These are phyloP conservation scores for Hypoxylon sp. DNA, from an alignment of 2,329 filamentous ascomycete genomes.

Conservation along the genomic window DNA sequence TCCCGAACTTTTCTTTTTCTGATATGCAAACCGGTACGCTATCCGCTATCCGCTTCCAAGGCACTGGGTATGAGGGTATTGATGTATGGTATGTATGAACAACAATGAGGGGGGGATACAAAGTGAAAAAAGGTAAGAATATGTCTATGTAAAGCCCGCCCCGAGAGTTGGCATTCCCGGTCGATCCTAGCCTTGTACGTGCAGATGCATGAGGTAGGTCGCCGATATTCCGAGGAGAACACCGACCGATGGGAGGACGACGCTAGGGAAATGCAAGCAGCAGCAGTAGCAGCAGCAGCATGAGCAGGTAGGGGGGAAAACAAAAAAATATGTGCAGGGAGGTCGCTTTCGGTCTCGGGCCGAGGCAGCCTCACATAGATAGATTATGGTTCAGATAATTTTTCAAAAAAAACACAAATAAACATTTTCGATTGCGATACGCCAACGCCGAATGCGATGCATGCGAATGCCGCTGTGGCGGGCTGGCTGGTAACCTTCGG, in stretches of 20 bases:
- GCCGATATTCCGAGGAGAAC: slow-evolving; percentile 42
- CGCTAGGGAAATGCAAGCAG: slow-evolving; percentile 41
- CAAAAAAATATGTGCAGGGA: slow-evolving; percentile 43
- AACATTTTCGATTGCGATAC: slow-evolving; percentile 41
- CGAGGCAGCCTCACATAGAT: slow-evolving; percentile 31
- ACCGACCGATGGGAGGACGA: slow-evolving; percentile 34
- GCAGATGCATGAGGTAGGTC: slow-evolving; percentile 48
- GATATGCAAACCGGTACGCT: slow-evolving; percentile 37
- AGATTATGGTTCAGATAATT: slow-evolving; percentile 41
- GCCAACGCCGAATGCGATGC: slow-evolving; percentile 40
- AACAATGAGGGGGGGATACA: slow-evolving; percentile 22
- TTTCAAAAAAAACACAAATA: slow-evolving; percentile 39
- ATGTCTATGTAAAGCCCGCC: slow-evolving; percentile 47
- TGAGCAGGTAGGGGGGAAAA: background rate
- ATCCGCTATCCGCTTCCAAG: slow-evolving; percentile 36
- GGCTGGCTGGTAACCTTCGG: slow-evolving; percentile 17
- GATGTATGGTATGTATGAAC: slow-evolving; percentile 15
- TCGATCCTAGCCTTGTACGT: slow-evolving; percentile 47
- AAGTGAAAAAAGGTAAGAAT: slow-evolving; percentile 25
- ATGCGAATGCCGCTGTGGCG: slow-evolving; percentile 35
- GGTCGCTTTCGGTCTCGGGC: slow-evolving; percentile 37
- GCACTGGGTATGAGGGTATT: slow-evolving; percentile 27
- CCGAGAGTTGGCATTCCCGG: slow-evolving; percentile 42
- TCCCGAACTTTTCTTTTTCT: slow-evolving; percentile 37
- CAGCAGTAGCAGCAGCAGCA: no score